Percentiles rank a stretch among this genome's conserved stretches.
Evolutionary conservation across 768 basidiomycete species (phyloP).

Genomic region (Mrakia frigida): DNA sequence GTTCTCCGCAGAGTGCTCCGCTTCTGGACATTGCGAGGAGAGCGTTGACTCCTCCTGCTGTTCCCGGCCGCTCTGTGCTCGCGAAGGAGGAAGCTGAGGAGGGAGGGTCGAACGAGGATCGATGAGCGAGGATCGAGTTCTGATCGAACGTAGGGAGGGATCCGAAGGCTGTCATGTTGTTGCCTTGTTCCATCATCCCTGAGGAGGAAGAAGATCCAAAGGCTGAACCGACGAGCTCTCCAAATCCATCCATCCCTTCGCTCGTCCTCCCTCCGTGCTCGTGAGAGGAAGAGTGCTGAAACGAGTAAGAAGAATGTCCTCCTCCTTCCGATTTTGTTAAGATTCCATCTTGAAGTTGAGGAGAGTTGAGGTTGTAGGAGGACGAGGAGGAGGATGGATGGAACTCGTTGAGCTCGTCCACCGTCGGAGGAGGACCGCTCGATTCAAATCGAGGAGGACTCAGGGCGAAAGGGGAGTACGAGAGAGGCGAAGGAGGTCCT

Average conservation of each 20-base stretch:
- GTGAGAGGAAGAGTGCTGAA: background rate
- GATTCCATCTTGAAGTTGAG: background rate
- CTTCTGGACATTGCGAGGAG: background rate
- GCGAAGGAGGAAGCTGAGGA: constrained; percentile 1
- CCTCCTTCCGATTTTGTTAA: background rate
- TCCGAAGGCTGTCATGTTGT: constrained; percentile 6
- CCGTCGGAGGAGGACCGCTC: background rate
- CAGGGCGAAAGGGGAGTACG: background rate
- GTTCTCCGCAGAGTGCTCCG: background rate
- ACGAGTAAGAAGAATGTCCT: background rate
- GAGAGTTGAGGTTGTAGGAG: background rate
- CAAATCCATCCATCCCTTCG: background rate
- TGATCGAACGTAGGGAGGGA: constrained; percentile 1
- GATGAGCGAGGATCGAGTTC: background rate
- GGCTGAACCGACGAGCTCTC: background rate
- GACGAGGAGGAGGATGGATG: background rate
- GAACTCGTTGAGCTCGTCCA: background rate
- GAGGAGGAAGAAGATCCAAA: background rate
- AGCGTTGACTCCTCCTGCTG: background rate
- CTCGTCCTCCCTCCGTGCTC: background rate
- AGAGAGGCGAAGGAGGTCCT: background rate
- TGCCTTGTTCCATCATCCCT: background rate
- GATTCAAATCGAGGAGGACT: background rate
- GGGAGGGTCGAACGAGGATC: constrained; percentile 7
- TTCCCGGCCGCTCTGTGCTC: background rate